phyloP scores from a whole-genome alignment of 1,284 basidiomycete species.

The Naganishia sp. region DNA sequence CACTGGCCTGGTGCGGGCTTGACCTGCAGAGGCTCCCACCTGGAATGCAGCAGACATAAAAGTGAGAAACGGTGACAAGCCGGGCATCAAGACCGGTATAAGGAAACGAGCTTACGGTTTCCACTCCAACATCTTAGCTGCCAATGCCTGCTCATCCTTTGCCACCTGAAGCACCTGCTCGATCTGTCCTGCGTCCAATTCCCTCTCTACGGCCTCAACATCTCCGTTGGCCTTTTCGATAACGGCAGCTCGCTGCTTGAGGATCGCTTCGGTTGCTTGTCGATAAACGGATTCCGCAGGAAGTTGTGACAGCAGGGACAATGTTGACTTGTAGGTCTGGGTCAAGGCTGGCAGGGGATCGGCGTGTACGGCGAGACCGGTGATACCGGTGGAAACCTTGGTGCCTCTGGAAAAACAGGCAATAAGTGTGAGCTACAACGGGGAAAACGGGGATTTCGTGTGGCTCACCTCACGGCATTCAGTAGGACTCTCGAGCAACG shows the following conservation, averaged over 20 bases:
- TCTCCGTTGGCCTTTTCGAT: constrained; percentile 70
- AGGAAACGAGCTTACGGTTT: constrained; percentile 75
- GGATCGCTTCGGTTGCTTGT: constrained; percentile 84
- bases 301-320: constrained; percentile 68
- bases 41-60: constrained; percentile 45
- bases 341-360: constrained; percentile 76
- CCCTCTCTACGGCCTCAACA: constrained; percentile 67
- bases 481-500: constrained; percentile 71
- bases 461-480: constrained; percentile 46
- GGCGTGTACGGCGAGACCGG: constrained; percentile 57
- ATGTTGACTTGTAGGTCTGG: constrained; percentile 76
- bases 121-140: constrained; percentile 86
- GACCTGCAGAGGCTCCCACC: constrained; percentile 84
- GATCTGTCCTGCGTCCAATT: constrained; percentile 55
- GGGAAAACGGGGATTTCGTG: background rate
- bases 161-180: constrained; percentile 69
- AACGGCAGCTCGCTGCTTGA: constrained; percentile 75
- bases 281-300: constrained; percentile 84
- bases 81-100: background rate
- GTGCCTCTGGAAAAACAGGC: constrained; percentile 47
- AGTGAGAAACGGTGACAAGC: background rate
- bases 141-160: constrained; percentile 75
- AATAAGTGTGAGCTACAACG: constrained; percentile 43
- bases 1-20: constrained; percentile 79
- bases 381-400: constrained; percentile 78